phyloP scores from a whole-genome alignment of 1,284 basidiomycete genomes.

The Kalmanozyma brasiliensis region DNA sequence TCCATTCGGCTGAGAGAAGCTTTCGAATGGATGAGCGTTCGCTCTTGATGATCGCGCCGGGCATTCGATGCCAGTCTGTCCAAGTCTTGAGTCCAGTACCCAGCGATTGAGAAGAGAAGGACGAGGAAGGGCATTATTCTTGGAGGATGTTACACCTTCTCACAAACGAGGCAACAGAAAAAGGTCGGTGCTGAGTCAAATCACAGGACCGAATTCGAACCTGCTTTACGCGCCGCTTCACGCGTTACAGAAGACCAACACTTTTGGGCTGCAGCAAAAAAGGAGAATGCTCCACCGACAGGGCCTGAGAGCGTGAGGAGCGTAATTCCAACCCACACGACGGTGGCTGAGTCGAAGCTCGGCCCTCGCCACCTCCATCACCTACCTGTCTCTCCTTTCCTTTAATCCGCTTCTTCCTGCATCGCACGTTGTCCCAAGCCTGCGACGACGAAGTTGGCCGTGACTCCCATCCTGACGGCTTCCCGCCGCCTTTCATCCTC shows the following conservation, averaged over 20 bases:
- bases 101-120: too few species aligned
- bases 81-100: too few species aligned
- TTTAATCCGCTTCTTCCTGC: background rate
- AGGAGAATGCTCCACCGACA: constrained; percentile 9
- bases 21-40: too few species aligned
- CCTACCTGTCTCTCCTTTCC: background rate
- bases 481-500: too few species aligned
- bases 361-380: constrained; percentile 1
- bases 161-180: too few species aligned
- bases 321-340: background rate
- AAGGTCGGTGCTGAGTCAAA: too few species aligned
- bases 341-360: background rate
- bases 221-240: constrained; percentile 17
- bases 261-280: constrained; percentile 10
- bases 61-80: background rate
- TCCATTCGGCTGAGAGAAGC: too few species aligned
- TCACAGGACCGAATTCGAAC: constrained; percentile 9
- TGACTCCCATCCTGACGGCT: too few species aligned
- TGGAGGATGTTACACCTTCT: too few species aligned
- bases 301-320: constrained; percentile 7
- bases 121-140: too few species aligned
- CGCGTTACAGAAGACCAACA: constrained; percentile 31
- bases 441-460: too few species aligned
- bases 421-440: too few species aligned
- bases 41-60: background rate